Percentiles rank a stretch among this genome's conserved stretches.
These are phyloP conservation scores for Isoetes taiwanensis DNA, from an alignment of 75 land plant genomes.

Conservation along the genomic window DNA sequence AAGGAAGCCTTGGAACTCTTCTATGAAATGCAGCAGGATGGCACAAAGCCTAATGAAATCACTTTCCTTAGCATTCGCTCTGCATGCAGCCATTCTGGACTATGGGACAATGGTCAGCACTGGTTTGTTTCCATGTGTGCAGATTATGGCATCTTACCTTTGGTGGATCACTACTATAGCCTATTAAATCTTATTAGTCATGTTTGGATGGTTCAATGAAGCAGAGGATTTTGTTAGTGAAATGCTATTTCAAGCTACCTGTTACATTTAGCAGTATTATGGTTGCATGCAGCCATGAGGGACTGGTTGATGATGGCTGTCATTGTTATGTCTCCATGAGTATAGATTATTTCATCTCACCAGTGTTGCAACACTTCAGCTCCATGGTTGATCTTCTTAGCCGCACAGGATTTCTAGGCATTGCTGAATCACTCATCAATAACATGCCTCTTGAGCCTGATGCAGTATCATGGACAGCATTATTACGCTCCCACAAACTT, in stretches of 20 bases:
- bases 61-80: no score
- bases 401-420: slow-evolving; percentile 30
- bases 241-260: slow-evolving; percentile 21
- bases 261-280: no score
- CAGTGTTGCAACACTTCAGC: slow-evolving; percentile 34
- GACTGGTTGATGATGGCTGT: slow-evolving; percentile 38
- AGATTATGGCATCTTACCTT: slow-evolving; percentile 25
- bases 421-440: slow-evolving; percentile 19
- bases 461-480: slow-evolving; percentile 29
- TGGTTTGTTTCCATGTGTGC: slow-evolving; percentile 25
- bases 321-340: slow-evolving; percentile 25
- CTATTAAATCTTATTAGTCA: slow-evolving; percentile 47
- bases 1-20: no score
- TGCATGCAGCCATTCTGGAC: slow-evolving; percentile 42
- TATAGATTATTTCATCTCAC: slow-evolving; percentile 20
- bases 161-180: slow-evolving; percentile 40
- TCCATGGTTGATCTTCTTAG: slow-evolving; percentile 57
- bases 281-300: slow-evolving; percentile 40
- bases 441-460: slow-evolving; percentile 19
- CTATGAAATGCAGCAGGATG: no score
- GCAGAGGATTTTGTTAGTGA: slow-evolving; percentile 17
- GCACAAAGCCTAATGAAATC: no score
- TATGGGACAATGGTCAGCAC: slow-evolving; percentile 31
- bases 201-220: slow-evolving; percentile 33
- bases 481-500: slow-evolving; percentile 31